Evolutionary conservation across 345 rosid species (phyloP).

Genomic region (Citrus glauca): DNA sequence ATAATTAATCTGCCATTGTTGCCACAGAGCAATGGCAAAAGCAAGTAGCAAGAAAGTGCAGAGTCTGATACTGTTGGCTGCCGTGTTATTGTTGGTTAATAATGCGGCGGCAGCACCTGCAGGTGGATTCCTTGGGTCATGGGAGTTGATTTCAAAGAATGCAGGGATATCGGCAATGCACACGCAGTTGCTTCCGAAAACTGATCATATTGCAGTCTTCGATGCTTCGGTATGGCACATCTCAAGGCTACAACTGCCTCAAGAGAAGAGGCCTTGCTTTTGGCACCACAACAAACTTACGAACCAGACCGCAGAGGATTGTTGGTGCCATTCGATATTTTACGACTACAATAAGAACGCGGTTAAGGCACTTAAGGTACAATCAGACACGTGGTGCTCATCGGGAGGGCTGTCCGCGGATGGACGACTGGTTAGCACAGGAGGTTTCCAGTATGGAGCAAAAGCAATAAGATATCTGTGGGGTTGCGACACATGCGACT

Average conservation of each 20-base stretch:
- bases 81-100: neutral
- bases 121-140: conserved; percentile 33
- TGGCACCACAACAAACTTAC: conserved; percentile 11
- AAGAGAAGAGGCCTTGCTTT: conserved; percentile 27
- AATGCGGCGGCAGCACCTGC: neutral
- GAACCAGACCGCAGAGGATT: conserved; percentile 29
- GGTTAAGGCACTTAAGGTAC: conserved; percentile 49
- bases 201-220: conserved; percentile 54
- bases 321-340: conserved; percentile 60
- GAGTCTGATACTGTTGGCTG: too few species aligned
- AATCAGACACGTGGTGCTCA: conserved; percentile 94
- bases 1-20: too few species aligned
- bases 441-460: conserved; percentile 63
- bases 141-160: conserved; percentile 49
- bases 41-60: too few species aligned
- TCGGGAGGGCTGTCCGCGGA: conserved; percentile 69
- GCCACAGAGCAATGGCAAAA: too few species aligned
- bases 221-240: conserved; percentile 69
- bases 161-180: conserved; percentile 94
- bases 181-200: conserved; percentile 53
- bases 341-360: conserved; percentile 38
- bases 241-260: conserved; percentile 40
- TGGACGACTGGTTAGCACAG: conserved; percentile 71
- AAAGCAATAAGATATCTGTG: conserved; percentile 52
- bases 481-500: conserved; percentile 32